phyloP scores from a whole-genome alignment of 352 stramenopile genomes.

The Globisporangium echinulatum region DNA sequence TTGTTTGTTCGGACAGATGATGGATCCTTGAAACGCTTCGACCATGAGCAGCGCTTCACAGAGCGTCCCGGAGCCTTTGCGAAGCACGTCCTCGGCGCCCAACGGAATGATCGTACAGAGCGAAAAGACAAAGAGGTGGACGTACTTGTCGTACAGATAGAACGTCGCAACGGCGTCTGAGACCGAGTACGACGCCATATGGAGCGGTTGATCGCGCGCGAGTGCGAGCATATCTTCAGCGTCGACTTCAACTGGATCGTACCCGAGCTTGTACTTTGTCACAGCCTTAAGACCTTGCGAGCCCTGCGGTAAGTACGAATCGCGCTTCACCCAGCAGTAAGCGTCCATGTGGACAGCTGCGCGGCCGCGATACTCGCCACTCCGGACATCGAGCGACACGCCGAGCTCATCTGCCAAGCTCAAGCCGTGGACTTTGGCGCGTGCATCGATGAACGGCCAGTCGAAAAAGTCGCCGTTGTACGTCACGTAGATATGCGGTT shows the following conservation, averaged over 20 bases:
- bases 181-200: slow-evolving; percentile 99
- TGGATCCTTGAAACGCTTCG: slow-evolving; percentile 93
- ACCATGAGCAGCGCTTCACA: slow-evolving; percentile 99
- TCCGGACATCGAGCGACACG: slow-evolving; percentile 55
- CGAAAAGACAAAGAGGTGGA: slow-evolving; percentile 99
- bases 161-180: slow-evolving; percentile 99
- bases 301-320: slow-evolving; percentile 98
- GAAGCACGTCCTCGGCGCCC: slow-evolving; percentile 96
- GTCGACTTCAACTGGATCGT: slow-evolving; percentile 97
- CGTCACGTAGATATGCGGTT: slow-evolving; percentile 98
- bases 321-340: slow-evolving; percentile 98
- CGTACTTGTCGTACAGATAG: slow-evolving; percentile 99
- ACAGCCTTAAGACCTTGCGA: slow-evolving; percentile 98
- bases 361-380: slow-evolving; percentile 89
- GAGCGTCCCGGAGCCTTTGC: slow-evolving; percentile 94
- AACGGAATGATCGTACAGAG: slow-evolving; percentile 99
- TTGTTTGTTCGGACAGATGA: slow-evolving; percentile 99
- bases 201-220: slow-evolving; percentile 90
- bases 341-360: slow-evolving; percentile 96
- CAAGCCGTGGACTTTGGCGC: slow-evolving; percentile 89
- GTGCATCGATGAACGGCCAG: slow-evolving; percentile 97
- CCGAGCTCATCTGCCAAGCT: slow-evolving; percentile 89
- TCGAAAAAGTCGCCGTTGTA: slow-evolving; percentile 99
- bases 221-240: slow-evolving; percentile 98
- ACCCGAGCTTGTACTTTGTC: slow-evolving; percentile 99